Evolutionary conservation across 192 early-diverging fungal genomes (phyloP).

Genomic region (Umbelopsis ramanniana): DNA sequence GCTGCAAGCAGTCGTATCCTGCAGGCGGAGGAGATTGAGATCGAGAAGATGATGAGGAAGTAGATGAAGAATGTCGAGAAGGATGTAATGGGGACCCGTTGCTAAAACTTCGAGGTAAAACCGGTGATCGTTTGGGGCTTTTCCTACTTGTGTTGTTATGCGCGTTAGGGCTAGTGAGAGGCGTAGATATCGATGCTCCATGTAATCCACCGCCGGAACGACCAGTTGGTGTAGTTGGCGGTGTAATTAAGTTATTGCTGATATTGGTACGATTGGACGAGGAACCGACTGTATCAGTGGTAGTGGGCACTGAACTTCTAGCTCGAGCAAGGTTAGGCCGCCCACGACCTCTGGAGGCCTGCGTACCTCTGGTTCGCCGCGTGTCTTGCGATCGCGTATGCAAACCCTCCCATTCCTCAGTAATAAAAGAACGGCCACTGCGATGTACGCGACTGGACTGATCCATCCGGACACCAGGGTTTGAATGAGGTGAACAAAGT

Average conservation of each 20-base stretch:
- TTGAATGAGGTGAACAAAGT: conserved; percentile 13
- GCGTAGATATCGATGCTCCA: not conserved
- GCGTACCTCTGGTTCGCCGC: conserved; percentile 19
- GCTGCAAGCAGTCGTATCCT: conserved; percentile 1
- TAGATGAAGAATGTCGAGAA: conserved; percentile 20
- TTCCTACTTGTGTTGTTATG: conserved; percentile 7
- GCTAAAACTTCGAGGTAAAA: conserved; percentile 23
- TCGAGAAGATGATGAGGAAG: conserved; percentile 20
- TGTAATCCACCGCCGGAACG: not conserved
- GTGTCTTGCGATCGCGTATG: conserved; percentile 20
- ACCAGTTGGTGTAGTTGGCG: conserved; percentile 7
- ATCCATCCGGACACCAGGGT: conserved; percentile 21
- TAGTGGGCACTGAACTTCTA: conserved; percentile 10
- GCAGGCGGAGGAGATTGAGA: conserved; percentile 11
- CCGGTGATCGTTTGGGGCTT: conserved; percentile 13
- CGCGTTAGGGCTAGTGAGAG: conserved; percentile 3
- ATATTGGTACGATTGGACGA: conserved; percentile 22
- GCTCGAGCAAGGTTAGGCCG: conserved; percentile 4
- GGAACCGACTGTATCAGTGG: not conserved
- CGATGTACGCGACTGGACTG: conserved; percentile 24
- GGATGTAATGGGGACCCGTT: conserved; percentile 14
- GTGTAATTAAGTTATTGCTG: conserved; percentile 13
- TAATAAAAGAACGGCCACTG: conserved; percentile 23
- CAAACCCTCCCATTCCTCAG: conserved; percentile 24
- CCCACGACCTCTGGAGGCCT: conserved; percentile 16